A percentile compares a stretch with the other conserved stretches of the same genome.
phyloP scores from a whole-genome alignment of 495 filamentous ascomycete species.

The Xylaria nigripes region DNA sequence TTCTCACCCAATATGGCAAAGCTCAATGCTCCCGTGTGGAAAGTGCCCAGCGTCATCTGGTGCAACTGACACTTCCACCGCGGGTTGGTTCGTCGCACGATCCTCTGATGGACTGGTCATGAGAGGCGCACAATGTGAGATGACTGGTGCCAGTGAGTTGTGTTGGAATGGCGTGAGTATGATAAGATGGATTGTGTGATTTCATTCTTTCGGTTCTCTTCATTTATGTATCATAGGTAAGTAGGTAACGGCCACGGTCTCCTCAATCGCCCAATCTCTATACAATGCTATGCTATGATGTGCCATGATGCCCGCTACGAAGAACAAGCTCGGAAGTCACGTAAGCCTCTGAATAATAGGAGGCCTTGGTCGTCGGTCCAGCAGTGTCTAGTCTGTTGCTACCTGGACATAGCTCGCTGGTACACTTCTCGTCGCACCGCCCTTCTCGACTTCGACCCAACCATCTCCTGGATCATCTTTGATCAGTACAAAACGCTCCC shows the following conservation, averaged over 20 bases:
- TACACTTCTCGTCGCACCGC: constrained; percentile 83
- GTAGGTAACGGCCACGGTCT: background rate
- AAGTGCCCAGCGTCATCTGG: background rate
- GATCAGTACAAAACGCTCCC: constrained; percentile 84
- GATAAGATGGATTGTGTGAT: background rate
- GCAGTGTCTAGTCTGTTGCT: constrained; percentile 9
- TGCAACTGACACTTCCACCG: background rate
- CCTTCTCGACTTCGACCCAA: constrained; percentile 93
- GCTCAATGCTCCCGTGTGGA: background rate
- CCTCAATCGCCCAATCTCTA: background rate
- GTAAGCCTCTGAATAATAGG: background rate
- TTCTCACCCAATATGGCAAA: no score
- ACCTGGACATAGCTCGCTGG: constrained; percentile 86
- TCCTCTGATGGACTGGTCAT: background rate
- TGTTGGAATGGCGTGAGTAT: background rate
- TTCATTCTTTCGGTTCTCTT: background rate
- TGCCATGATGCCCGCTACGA: background rate
- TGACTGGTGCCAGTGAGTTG: background rate
- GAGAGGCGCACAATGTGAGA: no score
- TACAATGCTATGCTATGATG: constrained; percentile 7
- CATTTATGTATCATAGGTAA: background rate
- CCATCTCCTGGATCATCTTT: constrained; percentile 82
- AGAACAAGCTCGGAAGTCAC: background rate
- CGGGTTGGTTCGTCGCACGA: background rate
- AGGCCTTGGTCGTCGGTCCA: background rate